These are phyloP conservation scores for Sarocladium brachiariae DNA, from an alignment of 2,329 filamentous ascomycete species.

Conservation along the genomic window DNA sequence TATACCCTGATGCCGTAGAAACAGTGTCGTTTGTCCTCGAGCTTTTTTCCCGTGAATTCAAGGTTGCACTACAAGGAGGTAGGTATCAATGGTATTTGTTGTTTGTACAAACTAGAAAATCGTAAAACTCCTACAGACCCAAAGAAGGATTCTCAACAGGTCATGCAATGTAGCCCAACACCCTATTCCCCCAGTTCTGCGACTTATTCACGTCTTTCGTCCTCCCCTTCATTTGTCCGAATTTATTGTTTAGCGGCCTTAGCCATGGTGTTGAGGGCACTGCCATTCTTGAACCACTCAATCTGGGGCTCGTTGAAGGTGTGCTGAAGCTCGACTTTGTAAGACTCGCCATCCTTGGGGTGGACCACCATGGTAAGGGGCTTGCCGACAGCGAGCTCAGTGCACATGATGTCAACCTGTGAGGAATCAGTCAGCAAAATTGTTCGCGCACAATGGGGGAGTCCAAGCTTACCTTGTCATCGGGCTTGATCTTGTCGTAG, in stretches of 20 bases:
- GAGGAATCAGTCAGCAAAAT: constrained; percentile 18
- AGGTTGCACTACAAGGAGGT: neutral
- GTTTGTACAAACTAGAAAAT: constrained; percentile 10
- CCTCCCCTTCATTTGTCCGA: constrained; percentile 10
- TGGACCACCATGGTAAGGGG: constrained; percentile 88
- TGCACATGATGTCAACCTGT: constrained; percentile 74
- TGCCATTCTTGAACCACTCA: constrained; percentile 98
- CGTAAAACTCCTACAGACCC: constrained; percentile 10
- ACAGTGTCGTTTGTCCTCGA: neutral
- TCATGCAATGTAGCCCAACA: constrained; percentile 3
- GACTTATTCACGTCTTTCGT: neutral
- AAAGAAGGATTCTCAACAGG: constrained; percentile 2
- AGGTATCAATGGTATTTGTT: constrained; percentile 9
- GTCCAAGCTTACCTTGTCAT: constrained; percentile 60
- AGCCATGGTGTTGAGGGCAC: constrained; percentile 97
- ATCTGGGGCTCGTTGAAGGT: constrained; percentile 98
- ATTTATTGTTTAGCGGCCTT: constrained; percentile 45
- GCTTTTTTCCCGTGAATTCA: too few species aligned
- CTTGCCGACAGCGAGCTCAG: constrained; percentile 85
- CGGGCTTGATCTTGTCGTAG: constrained; percentile 93
- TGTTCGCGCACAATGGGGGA: neutral
- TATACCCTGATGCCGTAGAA: too few species aligned
- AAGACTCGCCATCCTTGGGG: constrained; percentile 76
- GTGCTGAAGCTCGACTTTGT: constrained; percentile 79
- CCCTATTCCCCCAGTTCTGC: neutral